Base-by-base conservation (phyloP, 805 yeast genomes). In the Yamadazyma ubonensis region DNA sequence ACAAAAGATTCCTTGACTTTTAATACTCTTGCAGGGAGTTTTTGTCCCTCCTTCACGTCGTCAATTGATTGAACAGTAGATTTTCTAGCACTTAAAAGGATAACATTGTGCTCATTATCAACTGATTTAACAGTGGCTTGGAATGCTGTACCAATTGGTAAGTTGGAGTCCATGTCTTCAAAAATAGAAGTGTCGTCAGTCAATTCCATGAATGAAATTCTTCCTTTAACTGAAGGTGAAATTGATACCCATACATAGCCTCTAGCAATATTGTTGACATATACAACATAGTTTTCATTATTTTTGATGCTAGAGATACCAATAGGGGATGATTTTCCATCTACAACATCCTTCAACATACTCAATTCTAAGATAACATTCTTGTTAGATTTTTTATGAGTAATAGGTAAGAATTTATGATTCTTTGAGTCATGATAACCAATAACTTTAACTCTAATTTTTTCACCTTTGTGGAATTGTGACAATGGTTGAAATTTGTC, bases 341-440 rank as follows among this genome's bases (percentile, higher is more conserved):
- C 2, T 10, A 39, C 33, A 26, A 74, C 40, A 26, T 67, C 73
- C 2, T 73, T 58, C 43, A 74, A 74, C 18, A 78, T 67, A 15
- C 84, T 73, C 44, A 89, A 68, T 61, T 87, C 96, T 38, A 84
- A 58, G 10, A 85, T 71, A 8, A 73, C 59, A 34, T 77, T 73
- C 44, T 76, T 76, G 19, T 78, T 72, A 30, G 73, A 67, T 38
- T 72, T 75, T 18, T 59, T 52, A 51, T 78, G 83, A 15, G 86
- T 71, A 15, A 81, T 67, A 18, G 93, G 84, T 43, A 81, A 60
- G 61, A 81, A 86, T 41, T 71, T 74, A 53, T 83, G 87, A 42
- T 73, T 80, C 43, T 81, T 76, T 6, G 80, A 70, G 58, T 87
- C 91, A 57, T 81, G 89, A 59, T 62, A 79, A 2, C 96, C 97